Percentiles rank a stretch among this genome's conserved stretches.
These are phyloP conservation scores for Rosellinia necatrix DNA, from an alignment of 2,329 filamentous ascomycete genomes.

Conservation along the genomic window DNA sequence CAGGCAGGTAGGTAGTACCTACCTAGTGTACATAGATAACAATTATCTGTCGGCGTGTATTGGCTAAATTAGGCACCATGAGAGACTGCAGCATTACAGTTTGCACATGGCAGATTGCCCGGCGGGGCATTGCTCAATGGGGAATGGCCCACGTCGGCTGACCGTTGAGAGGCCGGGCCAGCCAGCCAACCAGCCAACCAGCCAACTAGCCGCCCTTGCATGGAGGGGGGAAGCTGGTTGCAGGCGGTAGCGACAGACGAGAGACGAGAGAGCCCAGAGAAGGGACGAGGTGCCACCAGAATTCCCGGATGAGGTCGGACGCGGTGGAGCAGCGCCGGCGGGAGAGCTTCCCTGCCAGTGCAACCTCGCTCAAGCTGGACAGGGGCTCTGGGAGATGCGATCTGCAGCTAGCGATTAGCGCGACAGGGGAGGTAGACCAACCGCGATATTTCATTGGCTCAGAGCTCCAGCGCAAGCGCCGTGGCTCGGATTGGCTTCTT, in stretches of 20 bases:
- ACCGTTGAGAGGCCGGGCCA: not conserved
- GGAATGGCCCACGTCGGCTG: slow-evolving; percentile 6
- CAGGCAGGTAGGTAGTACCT: not conserved
- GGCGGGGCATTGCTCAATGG: slow-evolving; percentile 10
- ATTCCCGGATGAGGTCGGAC: slow-evolving; percentile 13
- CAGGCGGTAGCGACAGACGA: slow-evolving; percentile 7
- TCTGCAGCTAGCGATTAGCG: slow-evolving; percentile 38
- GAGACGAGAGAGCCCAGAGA: not conserved
- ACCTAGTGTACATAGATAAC: not conserved
- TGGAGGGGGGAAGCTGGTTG: slow-evolving; percentile 6
- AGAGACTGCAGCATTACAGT: not conserved
- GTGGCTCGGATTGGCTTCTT: slow-evolving; percentile 30
- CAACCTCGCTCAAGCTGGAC: slow-evolving; percentile 14
- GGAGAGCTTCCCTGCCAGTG: slow-evolving; percentile 5
- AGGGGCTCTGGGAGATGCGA: slow-evolving; percentile 36
- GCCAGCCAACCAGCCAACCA: not conserved
- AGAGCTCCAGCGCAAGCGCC: slow-evolving; percentile 38
- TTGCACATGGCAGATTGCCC: not conserved
- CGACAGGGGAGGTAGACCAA: slow-evolving; percentile 26
- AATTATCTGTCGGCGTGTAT: not conserved
- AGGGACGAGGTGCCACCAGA: not conserved
- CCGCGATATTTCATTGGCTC: slow-evolving; percentile 28
- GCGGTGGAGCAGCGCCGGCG: slow-evolving; percentile 18
- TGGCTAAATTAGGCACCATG: slow-evolving; percentile 21
- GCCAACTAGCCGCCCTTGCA: slow-evolving; percentile 20